phyloP scores from a whole-genome alignment of 176 grass and related monocot species.

The Poa pratensis region DNA sequence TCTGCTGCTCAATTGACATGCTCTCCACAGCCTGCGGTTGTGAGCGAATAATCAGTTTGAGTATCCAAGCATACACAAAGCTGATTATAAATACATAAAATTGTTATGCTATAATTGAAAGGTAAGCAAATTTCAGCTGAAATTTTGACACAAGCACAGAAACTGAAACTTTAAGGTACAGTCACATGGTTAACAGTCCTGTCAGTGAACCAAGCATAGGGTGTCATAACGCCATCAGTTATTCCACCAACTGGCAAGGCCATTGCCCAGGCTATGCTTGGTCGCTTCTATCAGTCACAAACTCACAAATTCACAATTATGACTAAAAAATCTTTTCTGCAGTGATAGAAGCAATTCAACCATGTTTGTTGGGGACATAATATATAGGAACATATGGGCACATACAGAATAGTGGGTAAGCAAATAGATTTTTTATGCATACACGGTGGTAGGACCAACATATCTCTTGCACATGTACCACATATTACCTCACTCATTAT shows the following conservation, averaged over 20 bases:
- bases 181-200: slow-evolving; percentile 13
- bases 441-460: background rate
- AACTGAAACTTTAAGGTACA: slow-evolving; percentile 14
- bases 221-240: background rate
- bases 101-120: slow-evolving; percentile 6
- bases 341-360: slow-evolving; percentile 2
- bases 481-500: background rate
- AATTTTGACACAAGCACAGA: slow-evolving; percentile 3
- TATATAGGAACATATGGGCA: slow-evolving; percentile 1
- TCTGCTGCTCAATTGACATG: slow-evolving; percentile 79
- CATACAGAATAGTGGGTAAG: background rate
- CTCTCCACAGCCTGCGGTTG: slow-evolving; percentile 67
- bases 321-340: background rate
- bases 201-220: slow-evolving; percentile 11
- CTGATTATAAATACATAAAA: background rate
- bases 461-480: slow-evolving; percentile 17
- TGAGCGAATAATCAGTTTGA: slow-evolving; percentile 21
- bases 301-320: background rate
- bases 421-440: slow-evolving; percentile 7
- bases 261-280: no score
- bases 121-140: background rate
- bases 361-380: background rate
- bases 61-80: slow-evolving; percentile 22
- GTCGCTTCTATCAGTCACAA: background rate
- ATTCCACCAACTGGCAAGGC: background rate